phyloP scores from a whole-genome alignment of 148 eudicot genomes.

The Chenopodium quinoa region DNA sequence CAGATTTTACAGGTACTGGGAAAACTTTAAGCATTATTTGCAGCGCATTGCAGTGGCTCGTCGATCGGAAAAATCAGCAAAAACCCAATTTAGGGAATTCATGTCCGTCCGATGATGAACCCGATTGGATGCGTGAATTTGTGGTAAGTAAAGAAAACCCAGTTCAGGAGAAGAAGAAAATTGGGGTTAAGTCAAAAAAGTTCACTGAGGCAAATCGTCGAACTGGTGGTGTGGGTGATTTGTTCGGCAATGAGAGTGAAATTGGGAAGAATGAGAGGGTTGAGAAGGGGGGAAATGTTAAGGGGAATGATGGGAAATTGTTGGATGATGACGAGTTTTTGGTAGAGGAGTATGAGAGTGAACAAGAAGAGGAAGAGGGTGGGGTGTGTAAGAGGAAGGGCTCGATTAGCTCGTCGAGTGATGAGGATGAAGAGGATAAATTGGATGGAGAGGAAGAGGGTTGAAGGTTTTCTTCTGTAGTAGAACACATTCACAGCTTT shows the following conservation, averaged over 20 bases:
- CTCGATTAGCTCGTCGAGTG: conserved; percentile 64
- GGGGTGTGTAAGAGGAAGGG: conserved; percentile 63
- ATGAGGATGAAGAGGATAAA: conserved; percentile 36
- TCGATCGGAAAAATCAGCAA: conserved; percentile 45
- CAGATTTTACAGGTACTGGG: conserved; percentile 60
- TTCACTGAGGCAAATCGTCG: conserved; percentile 31
- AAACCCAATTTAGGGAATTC: conserved; percentile 14
- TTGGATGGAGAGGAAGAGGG: conserved; percentile 34
- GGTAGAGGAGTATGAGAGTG: conserved; percentile 88
- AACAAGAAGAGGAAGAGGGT: conserved; percentile 42
- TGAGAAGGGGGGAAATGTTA: conserved; percentile 17
- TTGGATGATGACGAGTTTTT: conserved; percentile 70
- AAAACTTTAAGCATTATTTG: conserved; percentile 93
- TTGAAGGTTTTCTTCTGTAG: conserved; percentile 85
- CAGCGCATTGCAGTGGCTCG: conserved; percentile 89
- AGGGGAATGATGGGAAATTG: conserved; percentile 22
- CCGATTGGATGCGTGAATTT: conserved; percentile 82
- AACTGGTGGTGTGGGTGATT: conserved; percentile 45
- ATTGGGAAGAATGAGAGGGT: conserved; percentile 9
- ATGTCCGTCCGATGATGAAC: conserved; percentile 62
- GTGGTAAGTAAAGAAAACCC: conserved; percentile 42
- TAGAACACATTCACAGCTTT: conserved; percentile 94
- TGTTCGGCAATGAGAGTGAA: conserved; percentile 24
- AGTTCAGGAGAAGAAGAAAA: conserved; percentile 37
- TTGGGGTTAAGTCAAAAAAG: conserved; percentile 32